A percentile compares a stretch with the other conserved stretches of the same genome.
Evolutionary conservation across 257 asterid genomes (phyloP).

Genomic region (Gentiana dahurica): DNA sequence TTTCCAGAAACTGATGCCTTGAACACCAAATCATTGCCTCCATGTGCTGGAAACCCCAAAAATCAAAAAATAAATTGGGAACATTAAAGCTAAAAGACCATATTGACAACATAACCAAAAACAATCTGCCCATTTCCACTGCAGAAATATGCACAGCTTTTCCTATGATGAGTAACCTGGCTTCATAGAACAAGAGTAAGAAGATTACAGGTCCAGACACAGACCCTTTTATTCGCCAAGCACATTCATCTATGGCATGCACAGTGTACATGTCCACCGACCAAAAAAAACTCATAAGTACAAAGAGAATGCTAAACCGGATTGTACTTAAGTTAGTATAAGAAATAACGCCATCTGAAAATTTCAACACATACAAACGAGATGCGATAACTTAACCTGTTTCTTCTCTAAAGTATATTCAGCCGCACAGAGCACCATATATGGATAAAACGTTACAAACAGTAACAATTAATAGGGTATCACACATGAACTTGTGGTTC

Average conservation of each 20-base stretch:
- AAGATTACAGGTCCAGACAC: not conserved
- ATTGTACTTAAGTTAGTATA: no score
- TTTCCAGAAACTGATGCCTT: constrained; percentile 65
- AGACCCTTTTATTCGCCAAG: no score
- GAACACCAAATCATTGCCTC: constrained; percentile 87
- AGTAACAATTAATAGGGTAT: constrained; percentile 1
- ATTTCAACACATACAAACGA: not conserved
- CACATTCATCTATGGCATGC: not conserved
- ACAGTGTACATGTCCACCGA: not conserved
- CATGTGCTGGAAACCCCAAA: constrained; percentile 52
- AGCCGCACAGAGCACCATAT: not conserved
- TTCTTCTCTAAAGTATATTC: not conserved
- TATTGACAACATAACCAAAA: not conserved
- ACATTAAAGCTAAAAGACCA: no score
- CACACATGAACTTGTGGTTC: not conserved
- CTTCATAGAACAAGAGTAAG: not conserved
- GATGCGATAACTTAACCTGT: not conserved
- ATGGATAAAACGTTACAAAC: not conserved
- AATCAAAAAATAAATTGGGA: not conserved
- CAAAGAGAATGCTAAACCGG: no score
- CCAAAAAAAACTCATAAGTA: not conserved
- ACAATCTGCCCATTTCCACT: no score
- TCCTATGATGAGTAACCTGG: no score
- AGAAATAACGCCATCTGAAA: no score
- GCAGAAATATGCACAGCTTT: no score